Percentiles rank a stretch among this genome's conserved stretches.
Conservation (phyloP, 176 grass and related monocot genomes). For the Tillandsia fasciculata region DNA sequence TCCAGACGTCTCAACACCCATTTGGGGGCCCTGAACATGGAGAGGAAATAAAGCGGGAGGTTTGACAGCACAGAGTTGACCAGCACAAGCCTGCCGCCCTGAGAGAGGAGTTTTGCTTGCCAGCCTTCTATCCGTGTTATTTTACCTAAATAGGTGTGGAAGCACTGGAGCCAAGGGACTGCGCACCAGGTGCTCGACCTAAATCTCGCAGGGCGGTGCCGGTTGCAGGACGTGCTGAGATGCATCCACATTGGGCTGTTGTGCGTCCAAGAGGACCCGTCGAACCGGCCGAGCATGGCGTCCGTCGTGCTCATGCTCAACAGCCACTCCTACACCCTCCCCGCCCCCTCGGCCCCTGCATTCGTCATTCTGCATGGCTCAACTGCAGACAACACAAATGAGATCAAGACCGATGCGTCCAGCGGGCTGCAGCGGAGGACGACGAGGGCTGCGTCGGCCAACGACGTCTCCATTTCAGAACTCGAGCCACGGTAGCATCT, state of each 20-base stretch:
- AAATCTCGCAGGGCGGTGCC: background rate
- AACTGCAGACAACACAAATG: background rate
- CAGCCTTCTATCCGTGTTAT: no score
- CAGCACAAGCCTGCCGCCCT: no score
- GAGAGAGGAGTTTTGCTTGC: no score
- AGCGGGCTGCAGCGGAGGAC: background rate
- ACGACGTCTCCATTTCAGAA: background rate
- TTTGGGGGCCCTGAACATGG: no score
- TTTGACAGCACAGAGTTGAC: no score
- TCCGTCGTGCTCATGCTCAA: constrained; percentile 39
- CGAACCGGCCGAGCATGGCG: constrained; percentile 29
- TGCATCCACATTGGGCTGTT: constrained; percentile 38
- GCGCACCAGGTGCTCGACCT: constrained; percentile 17
- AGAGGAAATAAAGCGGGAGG: no score
- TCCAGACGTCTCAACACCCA: no score
- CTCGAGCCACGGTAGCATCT: background rate
- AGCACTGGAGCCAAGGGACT: constrained; percentile 22
- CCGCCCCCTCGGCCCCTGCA: constrained; percentile 22
- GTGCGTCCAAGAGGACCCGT: constrained; percentile 38
- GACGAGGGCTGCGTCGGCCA: background rate
- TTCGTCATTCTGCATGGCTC: constrained; percentile 2
- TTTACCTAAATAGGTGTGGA: constrained; percentile 26
- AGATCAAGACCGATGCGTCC: background rate
- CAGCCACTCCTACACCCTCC: constrained; percentile 29
- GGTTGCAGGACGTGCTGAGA: constrained; percentile 22